These are phyloP conservation scores for Penicillium sp. DNA, from an alignment of 2,329 filamentous ascomycete genomes.

Conservation along the genomic window DNA sequence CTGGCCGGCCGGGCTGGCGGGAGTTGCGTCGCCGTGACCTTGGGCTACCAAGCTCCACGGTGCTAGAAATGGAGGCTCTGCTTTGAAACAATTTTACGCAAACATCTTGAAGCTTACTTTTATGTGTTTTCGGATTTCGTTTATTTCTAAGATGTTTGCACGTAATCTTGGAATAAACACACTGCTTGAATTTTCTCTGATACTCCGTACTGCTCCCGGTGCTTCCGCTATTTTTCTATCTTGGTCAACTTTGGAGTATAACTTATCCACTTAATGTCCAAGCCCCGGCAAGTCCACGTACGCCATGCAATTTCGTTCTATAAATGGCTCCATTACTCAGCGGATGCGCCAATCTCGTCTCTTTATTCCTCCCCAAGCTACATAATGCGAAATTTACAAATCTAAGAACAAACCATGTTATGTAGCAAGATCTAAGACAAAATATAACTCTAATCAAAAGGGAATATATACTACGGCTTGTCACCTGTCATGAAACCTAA, in stretches of 20 bases:
- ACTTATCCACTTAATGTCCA: not conserved
- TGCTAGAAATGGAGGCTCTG: constrained; percentile 10
- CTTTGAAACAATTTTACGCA: constrained; percentile 16
- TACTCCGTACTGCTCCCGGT: not conserved
- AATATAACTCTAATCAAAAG: not conserved
- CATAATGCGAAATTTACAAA: not conserved
- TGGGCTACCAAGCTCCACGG: constrained; percentile 2
- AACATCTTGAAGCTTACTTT: constrained; percentile 1
- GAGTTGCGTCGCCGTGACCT: constrained; percentile 8
- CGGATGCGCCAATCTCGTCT: not conserved
- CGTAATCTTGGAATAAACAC: constrained; percentile 1
- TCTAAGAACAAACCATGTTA: not conserved
- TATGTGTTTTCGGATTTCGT: not conserved
- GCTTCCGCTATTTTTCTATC: not conserved
- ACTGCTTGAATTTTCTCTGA: not conserved
- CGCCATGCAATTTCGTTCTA: not conserved
- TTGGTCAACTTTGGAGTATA: not conserved
- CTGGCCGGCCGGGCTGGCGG: constrained; percentile 9
- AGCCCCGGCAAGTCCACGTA: not conserved
- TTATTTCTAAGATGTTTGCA: not conserved
- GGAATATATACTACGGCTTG: not conserved
- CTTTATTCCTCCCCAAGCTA: not conserved
- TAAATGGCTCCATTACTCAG: constrained; percentile 7
- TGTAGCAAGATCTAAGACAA: too few species aligned
- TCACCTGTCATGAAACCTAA: constrained; percentile 8